A percentile compares a stretch with the other conserved stretches of the same genome.
Conservation (phyloP, 1,284 basidiomycete genomes). For the Cystobasidium pallidum region DNA sequence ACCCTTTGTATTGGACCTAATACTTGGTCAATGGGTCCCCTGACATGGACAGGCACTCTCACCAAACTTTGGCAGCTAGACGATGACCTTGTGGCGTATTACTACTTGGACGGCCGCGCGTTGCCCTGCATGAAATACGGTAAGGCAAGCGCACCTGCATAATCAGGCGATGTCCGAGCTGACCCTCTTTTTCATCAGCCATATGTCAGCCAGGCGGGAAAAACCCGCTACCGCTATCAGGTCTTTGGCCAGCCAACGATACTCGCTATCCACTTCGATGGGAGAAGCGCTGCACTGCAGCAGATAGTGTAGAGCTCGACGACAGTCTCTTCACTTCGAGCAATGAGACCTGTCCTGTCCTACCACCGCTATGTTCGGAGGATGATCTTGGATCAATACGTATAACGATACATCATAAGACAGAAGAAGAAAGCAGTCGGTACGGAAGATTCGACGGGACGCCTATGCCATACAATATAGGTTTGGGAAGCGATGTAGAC, state of each 20-base stretch:
- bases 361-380: background rate
- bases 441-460: background rate
- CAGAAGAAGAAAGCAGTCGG: constrained; percentile 24
- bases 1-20: too few relatives aligned
- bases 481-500: background rate
- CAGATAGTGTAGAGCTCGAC: constrained; percentile 17
- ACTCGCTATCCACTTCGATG: constrained; percentile 32
- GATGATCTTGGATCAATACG: constrained; percentile 35
- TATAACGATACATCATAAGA: constrained; percentile 31
- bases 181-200: constrained; percentile 2
- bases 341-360: background rate
- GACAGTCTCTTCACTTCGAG: constrained; percentile 1
- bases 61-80: constrained; percentile 29
- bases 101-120: constrained; percentile 34
- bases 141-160: background rate
- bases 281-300: background rate
- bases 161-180: too few relatives aligned
- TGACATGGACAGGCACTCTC: constrained; percentile 20
- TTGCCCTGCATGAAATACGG: constrained; percentile 37
- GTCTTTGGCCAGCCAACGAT: constrained; percentile 31
- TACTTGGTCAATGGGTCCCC: too few relatives aligned
- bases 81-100: constrained; percentile 33
- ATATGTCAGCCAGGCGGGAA: constrained; percentile 36
- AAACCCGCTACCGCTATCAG: constrained; percentile 39
- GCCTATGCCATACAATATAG: constrained; percentile 15